Evolutionary conservation across 192 early-diverging fungal species (phyloP).

Genomic region (Backusella morwellensis): DNA sequence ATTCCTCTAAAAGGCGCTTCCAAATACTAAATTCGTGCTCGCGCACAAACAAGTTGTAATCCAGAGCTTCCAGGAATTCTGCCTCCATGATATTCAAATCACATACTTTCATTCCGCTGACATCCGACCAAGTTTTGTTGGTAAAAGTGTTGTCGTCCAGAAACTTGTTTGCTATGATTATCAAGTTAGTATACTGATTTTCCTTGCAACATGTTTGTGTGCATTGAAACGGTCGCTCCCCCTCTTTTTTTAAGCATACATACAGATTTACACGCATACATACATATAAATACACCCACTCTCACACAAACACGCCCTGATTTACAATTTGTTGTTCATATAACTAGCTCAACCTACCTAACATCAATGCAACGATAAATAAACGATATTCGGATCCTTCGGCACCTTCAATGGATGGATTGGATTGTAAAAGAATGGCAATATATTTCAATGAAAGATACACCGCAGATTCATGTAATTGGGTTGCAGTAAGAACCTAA

Average conservation of each 20-base stretch:
- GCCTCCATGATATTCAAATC: conserved; percentile 84
- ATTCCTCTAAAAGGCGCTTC: conserved; percentile 49
- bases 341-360: conserved; percentile 28
- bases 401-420: conserved; percentile 44
- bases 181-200: neutral
- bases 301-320: neutral
- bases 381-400: conserved; percentile 56
- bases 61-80: conserved; percentile 75
- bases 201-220: neutral
- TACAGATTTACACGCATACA: neutral
- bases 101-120: conserved; percentile 75
- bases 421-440: conserved; percentile 41
- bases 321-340: neutral
- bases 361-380: conserved; percentile 53
- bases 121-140: conserved; percentile 86
- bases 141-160: conserved; percentile 88
- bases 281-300: neutral
- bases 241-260: neutral
- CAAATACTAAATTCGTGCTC: conserved; percentile 66
- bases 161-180: conserved; percentile 67
- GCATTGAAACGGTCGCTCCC: neutral
- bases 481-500: conserved; percentile 50
- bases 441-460: conserved; percentile 52
- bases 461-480: conserved; percentile 48
- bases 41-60: conserved; percentile 71